Evolutionary conservation across 139 green algal species (phyloP), one percentile per base, ranked within the genome.

Genomic region (Spirogloea muscicola): DNA sequence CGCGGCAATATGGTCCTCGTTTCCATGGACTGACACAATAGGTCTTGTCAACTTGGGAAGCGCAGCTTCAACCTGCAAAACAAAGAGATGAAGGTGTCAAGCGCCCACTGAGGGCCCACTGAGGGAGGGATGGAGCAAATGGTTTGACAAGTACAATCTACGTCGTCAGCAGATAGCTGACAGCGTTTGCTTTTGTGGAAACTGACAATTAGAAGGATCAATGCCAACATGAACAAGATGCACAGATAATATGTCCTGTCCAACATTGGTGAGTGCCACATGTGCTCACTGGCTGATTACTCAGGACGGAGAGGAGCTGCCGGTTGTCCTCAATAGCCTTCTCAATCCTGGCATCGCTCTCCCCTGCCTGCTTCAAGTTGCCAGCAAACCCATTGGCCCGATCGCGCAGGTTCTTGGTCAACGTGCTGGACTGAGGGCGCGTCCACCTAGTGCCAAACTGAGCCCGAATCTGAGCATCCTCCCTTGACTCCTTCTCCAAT

Each of bases 401-500:
- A 21, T 83, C 76, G 21, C 33, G 58, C 5, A 83, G 68, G 61
- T 44, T 67, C 49, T 83, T 81, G 16, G 69, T 83, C 29, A 83
- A 44, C 48, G 33, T 51, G 41, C 18, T 41, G 18, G 49, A 73
- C 64, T 51, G 37, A 27, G 74, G 67, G 18, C 74, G 34, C 18
- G 0, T 74, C 79, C 69, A 88, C 80, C 29, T 66, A 58, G 39
- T 88, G 39, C 36, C 76, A 29, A 60, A 80, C 75, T 59, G 40
- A 36, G 49, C 52, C 68, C 75, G 64, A 71, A 84, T 59, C 18
- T 82, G 70, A 38, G 71, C 65, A 61, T 92, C 88, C 58, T 91
- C 87, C 55, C 34, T 34, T 21, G 72, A 49, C 76, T 91, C 85
- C 29, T 65, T 72, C 29, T 82, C 60, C 77, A 96, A 85, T 29